Base-by-base conservation (phyloP, 2,329 filamentous ascomycete genomes). In the Nectriaceae sp. region DNA sequence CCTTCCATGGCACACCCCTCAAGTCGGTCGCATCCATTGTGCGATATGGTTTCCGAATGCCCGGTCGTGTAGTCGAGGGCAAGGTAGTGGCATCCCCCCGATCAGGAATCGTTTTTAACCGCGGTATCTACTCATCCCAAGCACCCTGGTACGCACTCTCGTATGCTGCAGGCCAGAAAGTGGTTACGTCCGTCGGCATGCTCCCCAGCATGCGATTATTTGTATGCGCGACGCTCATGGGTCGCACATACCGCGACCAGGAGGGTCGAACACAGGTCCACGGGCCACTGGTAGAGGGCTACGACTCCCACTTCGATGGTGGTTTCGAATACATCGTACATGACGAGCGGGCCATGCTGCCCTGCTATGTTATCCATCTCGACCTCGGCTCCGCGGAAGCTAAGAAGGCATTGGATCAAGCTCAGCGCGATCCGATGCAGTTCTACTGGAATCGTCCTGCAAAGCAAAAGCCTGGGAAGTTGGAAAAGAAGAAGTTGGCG, bases 221-320 rank as follows among this genome's bases (percentile, higher is more conserved):
- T 18, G 70, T 75, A 6, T 77, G 74, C 56, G 74, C 74, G 1
- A 72, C 67, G 3, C 47, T 78, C 36, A 77, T 77, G 73, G 75
- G 74, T 2, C 62, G 71, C 2, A 51, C 69, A 1, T 53, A 42
- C 8, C 38, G 22, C 5, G 15, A 20, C 4, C 40, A 39, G 11
- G 19, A 49, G 13, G 19, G 19, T 6, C 37, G 20, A 8, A 4
- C 8, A 21, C n/a, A 8, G 6, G 40, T 50, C 22, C 56, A 66
- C 22, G 50, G 49, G 2, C 26, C 60, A 18, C 56, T 65, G 1
- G 53, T 65, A 5, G 49, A 61, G 1, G 64, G 60, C 1, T 63
- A 63, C 3, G 69, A 73, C 44, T 68, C 67, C 11, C 72, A 74
- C 45, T 67, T 74, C 18, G 67, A 70, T n/a, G 55, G 63, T 6